Conservation (phyloP, 1,284 basidiomycete genomes). For the Trametes versicolor region DNA sequence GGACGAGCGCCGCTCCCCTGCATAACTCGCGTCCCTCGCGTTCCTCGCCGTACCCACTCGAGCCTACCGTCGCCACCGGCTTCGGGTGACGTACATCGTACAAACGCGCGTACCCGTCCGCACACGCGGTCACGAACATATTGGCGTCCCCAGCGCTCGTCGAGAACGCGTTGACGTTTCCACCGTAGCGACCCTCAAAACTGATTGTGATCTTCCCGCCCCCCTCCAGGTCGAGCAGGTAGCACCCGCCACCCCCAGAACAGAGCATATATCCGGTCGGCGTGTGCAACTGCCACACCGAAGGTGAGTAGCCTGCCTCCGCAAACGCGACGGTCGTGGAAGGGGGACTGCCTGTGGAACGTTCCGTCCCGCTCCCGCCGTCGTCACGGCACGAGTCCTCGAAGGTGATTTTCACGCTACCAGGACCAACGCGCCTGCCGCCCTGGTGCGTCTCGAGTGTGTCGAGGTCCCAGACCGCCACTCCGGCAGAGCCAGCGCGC, state of each 20-base stretch:
- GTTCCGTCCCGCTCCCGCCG: slow-evolving; percentile 43
- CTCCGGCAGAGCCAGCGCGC: slow-evolving; percentile 39
- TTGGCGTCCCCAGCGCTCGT: slow-evolving; percentile 48
- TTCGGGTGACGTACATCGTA: slow-evolving; percentile 48
- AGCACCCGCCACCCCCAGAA: slow-evolving; percentile 37
- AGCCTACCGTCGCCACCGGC: slow-evolving; percentile 40
- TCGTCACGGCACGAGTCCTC: slow-evolving; percentile 42
- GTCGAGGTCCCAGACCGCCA: slow-evolving; percentile 47
- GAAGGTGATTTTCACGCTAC: slow-evolving; percentile 22
- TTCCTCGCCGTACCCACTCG: slow-evolving; percentile 14
- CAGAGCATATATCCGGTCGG: slow-evolving; percentile 40
- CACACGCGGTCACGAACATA: slow-evolving; percentile 48
- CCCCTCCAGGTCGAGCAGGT: slow-evolving; percentile 46
- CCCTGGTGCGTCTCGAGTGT: slow-evolving; percentile 42
- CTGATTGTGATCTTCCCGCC: slow-evolving; percentile 41
- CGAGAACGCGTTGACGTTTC: slow-evolving; percentile 43
- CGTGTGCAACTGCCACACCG: slow-evolving; percentile 44
- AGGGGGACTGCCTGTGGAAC: slow-evolving; percentile 43
- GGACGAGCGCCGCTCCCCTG: slow-evolving; percentile 31
- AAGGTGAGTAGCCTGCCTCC: slow-evolving; percentile 34
- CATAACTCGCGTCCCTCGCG: slow-evolving; percentile 25
- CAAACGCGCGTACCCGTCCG: slow-evolving; percentile 50
- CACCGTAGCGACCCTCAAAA: slow-evolving; percentile 51
- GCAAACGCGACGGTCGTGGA: slow-evolving; percentile 38
- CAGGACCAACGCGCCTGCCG: slow-evolving; percentile 18